A percentile compares a stretch with the other conserved stretches of the same genome.
Conservation (phyloP, 2,329 filamentous ascomycete species). For the Epichloe bromicola region DNA sequence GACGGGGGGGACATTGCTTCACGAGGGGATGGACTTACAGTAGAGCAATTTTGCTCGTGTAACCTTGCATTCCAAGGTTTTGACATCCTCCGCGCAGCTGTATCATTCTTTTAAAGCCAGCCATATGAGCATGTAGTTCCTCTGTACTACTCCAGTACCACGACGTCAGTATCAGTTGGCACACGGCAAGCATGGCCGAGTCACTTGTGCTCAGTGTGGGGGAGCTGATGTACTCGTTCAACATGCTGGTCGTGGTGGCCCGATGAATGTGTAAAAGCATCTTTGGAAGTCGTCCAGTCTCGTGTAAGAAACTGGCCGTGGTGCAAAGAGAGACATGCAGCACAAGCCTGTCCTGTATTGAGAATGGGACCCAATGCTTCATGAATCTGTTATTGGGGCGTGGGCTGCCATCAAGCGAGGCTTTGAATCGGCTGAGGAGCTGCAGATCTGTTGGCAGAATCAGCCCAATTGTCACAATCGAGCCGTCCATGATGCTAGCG, state of each 20-base stretch:
- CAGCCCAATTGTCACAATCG: too few relatives aligned
- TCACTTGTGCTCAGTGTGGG: constrained; percentile 26
- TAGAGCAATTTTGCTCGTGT: constrained; percentile 34
- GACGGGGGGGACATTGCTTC: background rate
- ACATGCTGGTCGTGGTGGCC: constrained; percentile 27
- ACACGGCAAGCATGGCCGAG: constrained; percentile 32
- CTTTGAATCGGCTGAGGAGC: constrained; percentile 36
- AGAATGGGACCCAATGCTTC: constrained; percentile 34
- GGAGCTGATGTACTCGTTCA: constrained; percentile 33
- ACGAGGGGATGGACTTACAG: constrained; percentile 23
- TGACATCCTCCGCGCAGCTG: constrained; percentile 31
- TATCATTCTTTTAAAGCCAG: constrained; percentile 35
- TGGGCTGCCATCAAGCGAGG: constrained; percentile 35
- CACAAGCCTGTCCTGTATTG: constrained; percentile 35
- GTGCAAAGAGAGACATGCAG: constrained; percentile 36
- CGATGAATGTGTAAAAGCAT: constrained; percentile 30
- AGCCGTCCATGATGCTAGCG: too few relatives aligned
- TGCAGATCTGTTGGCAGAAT: constrained; percentile 26
- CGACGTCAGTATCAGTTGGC: constrained; percentile 36
- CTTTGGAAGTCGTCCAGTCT: constrained; percentile 33
- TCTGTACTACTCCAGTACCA: constrained; percentile 40
- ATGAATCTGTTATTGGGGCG: constrained; percentile 31
- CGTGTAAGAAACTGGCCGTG: constrained; percentile 36
- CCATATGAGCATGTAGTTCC: constrained; percentile 32
- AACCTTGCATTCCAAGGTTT: constrained; percentile 31